These are phyloP conservation scores for Corymbia maculata DNA, from an alignment of 345 rosid genomes.

Conservation along the genomic window DNA sequence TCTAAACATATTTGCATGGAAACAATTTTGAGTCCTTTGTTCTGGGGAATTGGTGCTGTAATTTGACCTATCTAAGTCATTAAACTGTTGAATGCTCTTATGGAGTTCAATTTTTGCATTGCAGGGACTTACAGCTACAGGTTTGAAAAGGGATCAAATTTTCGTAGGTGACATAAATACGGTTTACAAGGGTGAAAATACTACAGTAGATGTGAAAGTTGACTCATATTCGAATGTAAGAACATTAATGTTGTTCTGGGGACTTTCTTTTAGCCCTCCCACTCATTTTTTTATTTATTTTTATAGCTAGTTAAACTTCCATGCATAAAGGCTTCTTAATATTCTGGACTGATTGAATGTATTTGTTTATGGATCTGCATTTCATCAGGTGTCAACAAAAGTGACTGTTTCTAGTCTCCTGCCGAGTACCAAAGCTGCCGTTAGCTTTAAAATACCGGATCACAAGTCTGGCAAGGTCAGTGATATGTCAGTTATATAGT, in stretches of 20 bases:
- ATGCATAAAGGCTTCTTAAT: background rate
- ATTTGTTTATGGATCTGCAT: background rate
- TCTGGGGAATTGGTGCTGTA: background rate
- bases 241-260: background rate
- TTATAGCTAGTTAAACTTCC: background rate
- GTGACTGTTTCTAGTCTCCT: constrained; percentile 51
- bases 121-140: constrained; percentile 73
- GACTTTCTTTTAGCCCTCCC: background rate
- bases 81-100: background rate
- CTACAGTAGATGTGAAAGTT: constrained; percentile 67
- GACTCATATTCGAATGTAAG: constrained; percentile 68
- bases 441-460: constrained; percentile 75
- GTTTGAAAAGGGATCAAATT: constrained; percentile 49
- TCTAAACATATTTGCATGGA: background rate
- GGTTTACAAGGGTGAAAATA: constrained; percentile 45
- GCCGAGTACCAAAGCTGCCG: constrained; percentile 45
- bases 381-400: constrained; percentile 53
- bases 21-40: background rate
- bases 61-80: background rate
- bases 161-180: constrained; percentile 69
- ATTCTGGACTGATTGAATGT: background rate
- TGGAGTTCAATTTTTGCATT: background rate
- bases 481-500: background rate
- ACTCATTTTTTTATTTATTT: background rate
- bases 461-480: constrained; percentile 93